Evolutionary conservation across 305 asterid species (phyloP).

Genomic region (Solanum hybrid): DNA sequence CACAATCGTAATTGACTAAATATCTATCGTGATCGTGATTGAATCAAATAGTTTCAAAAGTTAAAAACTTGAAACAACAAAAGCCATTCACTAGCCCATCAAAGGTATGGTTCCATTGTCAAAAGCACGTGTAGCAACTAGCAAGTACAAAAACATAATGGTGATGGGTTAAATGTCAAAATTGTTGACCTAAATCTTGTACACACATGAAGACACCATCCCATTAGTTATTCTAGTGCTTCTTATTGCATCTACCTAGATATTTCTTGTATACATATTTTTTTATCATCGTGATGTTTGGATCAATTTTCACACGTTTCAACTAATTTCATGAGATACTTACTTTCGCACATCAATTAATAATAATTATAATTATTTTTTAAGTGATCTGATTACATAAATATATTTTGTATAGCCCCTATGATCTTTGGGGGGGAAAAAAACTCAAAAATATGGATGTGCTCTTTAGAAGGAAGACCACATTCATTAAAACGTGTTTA

Average conservation of each 20-base stretch:
- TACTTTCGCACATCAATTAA: background rate
- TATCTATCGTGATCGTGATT: background rate
- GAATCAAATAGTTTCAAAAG: background rate
- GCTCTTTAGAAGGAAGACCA: background rate
- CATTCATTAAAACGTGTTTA: background rate
- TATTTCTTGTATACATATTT: background rate
- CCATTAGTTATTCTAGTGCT: background rate
- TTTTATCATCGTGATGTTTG: background rate
- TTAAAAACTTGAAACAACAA: background rate
- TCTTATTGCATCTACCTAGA: background rate
- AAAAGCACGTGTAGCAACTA: background rate
- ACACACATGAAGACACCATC: background rate
- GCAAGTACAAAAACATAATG: background rate
- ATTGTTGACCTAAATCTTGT: background rate
- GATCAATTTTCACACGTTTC: no score
- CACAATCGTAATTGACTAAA: background rate
- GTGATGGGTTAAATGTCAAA: background rate
- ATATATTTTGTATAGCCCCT: background rate
- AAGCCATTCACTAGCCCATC: background rate
- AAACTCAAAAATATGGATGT: background rate
- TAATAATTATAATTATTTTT: background rate
- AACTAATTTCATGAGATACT: no score
- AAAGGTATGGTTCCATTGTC: background rate
- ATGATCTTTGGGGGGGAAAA: rapidly evolving
- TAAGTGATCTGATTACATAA: background rate